These are phyloP conservation scores for Rhexocercosporidium sp. DNA, from an alignment of 2,329 filamentous ascomycete species.

Conservation along the genomic window DNA sequence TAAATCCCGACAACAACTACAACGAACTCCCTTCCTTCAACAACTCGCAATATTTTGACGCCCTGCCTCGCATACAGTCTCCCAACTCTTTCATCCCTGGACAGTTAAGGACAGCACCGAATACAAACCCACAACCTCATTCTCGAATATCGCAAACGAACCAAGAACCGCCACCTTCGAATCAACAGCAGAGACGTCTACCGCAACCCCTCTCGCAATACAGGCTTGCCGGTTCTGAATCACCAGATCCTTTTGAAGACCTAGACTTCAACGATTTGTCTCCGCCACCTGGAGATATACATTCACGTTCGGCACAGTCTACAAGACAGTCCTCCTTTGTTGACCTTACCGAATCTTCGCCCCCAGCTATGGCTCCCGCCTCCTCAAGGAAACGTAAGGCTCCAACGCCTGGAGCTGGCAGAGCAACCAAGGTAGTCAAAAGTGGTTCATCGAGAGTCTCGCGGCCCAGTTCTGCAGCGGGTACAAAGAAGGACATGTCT, in stretches of 20 bases:
- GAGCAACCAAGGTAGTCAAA: constrained; percentile 20
- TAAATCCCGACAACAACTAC: constrained; percentile 26
- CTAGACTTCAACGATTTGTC: constrained; percentile 26
- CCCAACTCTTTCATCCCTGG: constrained; percentile 15
- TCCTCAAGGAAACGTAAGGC: constrained; percentile 36
- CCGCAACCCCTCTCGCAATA: constrained; percentile 22
- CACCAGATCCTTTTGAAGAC: constrained; percentile 33
- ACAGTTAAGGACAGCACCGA: background rate
- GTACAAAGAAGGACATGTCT: constrained; percentile 16
- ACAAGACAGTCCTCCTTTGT: constrained; percentile 31
- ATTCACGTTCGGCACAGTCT: constrained; percentile 9
- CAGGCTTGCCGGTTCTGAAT: constrained; percentile 26
- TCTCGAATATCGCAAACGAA: constrained; percentile 5
- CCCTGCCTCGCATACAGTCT: constrained; percentile 19
- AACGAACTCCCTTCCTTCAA: constrained; percentile 19
- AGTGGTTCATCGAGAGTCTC: constrained; percentile 13
- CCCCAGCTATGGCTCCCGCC: constrained; percentile 23
- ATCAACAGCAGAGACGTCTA: constrained; percentile 25
- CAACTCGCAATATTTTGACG: constrained; percentile 21
- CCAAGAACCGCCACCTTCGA: constrained; percentile 29
- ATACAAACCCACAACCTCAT: background rate
- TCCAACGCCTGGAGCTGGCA: constrained; percentile 17
- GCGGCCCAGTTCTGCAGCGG: background rate
- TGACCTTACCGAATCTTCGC: constrained; percentile 38
- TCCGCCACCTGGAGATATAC: constrained; percentile 7